Base-by-base conservation (phyloP, 192 early-diverging fungal species). In the Phycomyces nitens region DNA sequence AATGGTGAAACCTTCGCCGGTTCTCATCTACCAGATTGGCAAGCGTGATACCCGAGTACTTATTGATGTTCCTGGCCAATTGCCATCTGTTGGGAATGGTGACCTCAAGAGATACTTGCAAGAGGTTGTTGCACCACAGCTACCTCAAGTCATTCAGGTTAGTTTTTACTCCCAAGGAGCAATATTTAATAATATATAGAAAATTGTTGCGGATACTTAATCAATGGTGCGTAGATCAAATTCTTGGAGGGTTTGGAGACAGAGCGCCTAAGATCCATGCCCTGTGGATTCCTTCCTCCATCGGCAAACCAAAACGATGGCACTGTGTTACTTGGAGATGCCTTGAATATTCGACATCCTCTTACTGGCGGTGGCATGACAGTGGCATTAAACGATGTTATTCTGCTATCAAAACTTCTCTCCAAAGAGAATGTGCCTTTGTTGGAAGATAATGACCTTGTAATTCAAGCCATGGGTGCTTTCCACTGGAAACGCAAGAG, bases 301-400 rank as follows among this genome's bases (percentile, higher is more conserved):
- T 81, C 87, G 0, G 62, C 71, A 18, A 92, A 94, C 68, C 66
- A 70, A 27, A 64, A 76, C 5, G 68, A 79, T 39, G 96, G 96
- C 0, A 72, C 93, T 0, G 79, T 97, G 47, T 70, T 95, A n/a
- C 73, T 97, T n/a, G 96, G 96, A 50, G 96, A 99, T 77, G 92
- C 96, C 1, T 85, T 92, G 70, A 99, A 99, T 71, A 94, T 97
- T 79, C 81, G 95, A 38, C 93, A 96, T 62, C 94, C 94, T 16
- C 75, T 99, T 50, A 97, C 94, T 1, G 95, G 95, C 49, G 83
- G 92, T 52, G 96, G 96, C 24, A 99, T 99, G 96, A 96, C 96
- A 0, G 89, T 99, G 0, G 96, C 86, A 0, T 78, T 97, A 34
- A 92, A 89, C 82, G 96, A 99, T 74, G 89, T 93, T 4, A 88